A percentile compares a stretch with the other conserved stretches of the same genome.
Conservation (phyloP, 2,329 filamentous ascomycete species). For the Rugonectria rugulosa region DNA sequence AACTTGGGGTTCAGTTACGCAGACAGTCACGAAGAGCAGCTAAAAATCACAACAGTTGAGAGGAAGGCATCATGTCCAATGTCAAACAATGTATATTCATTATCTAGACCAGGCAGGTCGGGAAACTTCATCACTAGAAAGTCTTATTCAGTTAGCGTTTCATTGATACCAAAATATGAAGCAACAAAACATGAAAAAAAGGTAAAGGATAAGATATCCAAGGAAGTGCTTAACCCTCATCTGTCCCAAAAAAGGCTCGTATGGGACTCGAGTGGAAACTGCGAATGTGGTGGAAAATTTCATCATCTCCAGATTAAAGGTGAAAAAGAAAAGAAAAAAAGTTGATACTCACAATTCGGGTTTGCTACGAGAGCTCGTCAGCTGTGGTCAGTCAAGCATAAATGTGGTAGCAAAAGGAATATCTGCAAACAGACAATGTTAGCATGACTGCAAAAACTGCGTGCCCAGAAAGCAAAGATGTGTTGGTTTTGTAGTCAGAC, state of each 20-base stretch:
- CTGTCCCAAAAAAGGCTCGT: slow-evolving; percentile 71
- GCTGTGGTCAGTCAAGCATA: slow-evolving; percentile 20
- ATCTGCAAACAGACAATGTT: slow-evolving; percentile 30
- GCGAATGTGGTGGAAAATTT: slow-evolving; percentile 81
- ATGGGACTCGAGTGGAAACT: slow-evolving; percentile 85
- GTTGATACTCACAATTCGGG: slow-evolving; percentile 29
- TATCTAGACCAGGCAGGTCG: neutral
- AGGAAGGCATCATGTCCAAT: too few species aligned
- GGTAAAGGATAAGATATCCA: slow-evolving; percentile 73
- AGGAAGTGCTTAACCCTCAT: slow-evolving; percentile 76
- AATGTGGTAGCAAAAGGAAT: slow-evolving; percentile 7
- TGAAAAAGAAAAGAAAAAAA: slow-evolving; percentile 7
- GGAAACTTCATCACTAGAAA: slow-evolving; percentile 3
- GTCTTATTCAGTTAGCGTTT: slow-evolving; percentile 35
- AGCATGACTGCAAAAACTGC: slow-evolving; percentile 26
- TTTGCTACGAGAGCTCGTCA: neutral
- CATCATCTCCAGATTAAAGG: slow-evolving; percentile 61
- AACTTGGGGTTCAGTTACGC: too few species aligned
- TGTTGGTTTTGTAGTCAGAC: slow-evolving; percentile 65
- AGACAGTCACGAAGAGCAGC: too few species aligned
- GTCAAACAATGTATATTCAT: neutral
- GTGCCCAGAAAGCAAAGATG: slow-evolving; percentile 10
- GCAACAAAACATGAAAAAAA: slow-evolving; percentile 19
- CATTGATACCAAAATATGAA: slow-evolving; percentile 10
- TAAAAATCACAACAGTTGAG: too few species aligned